Evolutionary conservation across 2,329 filamentous ascomycete species (phyloP).

Genomic region (Incumbomyces lentus): DNA sequence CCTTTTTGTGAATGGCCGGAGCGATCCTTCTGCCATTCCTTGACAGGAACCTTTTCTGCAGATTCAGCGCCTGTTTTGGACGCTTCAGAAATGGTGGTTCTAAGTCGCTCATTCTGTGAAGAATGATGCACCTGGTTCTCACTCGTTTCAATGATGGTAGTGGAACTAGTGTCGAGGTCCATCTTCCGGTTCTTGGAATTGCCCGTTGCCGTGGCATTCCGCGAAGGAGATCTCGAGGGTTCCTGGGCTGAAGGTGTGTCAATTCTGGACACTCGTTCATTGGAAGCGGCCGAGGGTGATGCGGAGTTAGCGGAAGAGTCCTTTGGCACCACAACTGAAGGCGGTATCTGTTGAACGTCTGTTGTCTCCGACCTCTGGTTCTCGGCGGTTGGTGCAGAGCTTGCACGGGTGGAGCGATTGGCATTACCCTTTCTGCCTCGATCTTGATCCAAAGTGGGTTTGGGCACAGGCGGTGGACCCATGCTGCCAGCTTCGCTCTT

Average conservation of each 20-base stretch:
- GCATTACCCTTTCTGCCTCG: constrained; percentile 16
- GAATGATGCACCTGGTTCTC: constrained; percentile 24
- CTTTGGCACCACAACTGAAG: constrained; percentile 7
- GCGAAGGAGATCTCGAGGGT: constrained; percentile 18
- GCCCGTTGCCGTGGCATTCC: constrained; percentile 1
- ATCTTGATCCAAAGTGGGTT: constrained; percentile 18
- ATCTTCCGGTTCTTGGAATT: not conserved
- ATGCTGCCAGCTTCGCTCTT: constrained; percentile 23
- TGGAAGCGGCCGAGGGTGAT: not conserved
- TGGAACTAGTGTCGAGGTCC: not conserved
- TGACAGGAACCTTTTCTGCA: constrained; percentile 15
- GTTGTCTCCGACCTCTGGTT: constrained; percentile 27
- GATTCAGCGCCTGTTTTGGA: constrained; percentile 22
- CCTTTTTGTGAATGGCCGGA: constrained; percentile 23
- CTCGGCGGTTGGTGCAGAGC: constrained; percentile 31
- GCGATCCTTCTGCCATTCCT: constrained; percentile 22
- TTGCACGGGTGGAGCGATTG: constrained; percentile 27
- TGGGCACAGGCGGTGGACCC: constrained; percentile 20
- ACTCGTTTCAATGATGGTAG: not conserved
- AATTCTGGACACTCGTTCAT: not conserved
- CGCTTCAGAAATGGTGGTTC: constrained; percentile 17
- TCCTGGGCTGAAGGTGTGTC: not conserved
- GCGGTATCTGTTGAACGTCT: constrained; percentile 24
- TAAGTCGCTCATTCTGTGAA: constrained; percentile 24
- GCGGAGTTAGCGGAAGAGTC: not conserved